Conservation (phyloP, 768 basidiomycete genomes). For the Rhodotorula taiwanensis region DNA sequence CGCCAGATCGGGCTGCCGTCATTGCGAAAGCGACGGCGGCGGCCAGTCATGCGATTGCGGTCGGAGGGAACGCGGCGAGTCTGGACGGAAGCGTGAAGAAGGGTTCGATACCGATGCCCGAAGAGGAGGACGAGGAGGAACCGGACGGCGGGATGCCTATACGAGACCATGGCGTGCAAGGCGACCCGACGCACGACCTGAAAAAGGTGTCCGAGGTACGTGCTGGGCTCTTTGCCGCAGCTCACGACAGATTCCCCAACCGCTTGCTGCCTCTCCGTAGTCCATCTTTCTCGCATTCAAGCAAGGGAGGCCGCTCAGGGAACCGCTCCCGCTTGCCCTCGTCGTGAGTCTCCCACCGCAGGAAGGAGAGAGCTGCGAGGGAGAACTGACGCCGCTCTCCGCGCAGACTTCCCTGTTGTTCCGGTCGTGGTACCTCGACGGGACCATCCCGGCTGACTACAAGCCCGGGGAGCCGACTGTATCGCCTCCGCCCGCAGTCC, state of each 20-base stretch:
- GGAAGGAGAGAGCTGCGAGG: too few relatives aligned
- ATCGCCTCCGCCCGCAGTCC: too few relatives aligned
- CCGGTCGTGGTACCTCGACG: constrained; percentile 29
- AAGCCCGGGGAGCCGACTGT: constrained; percentile 2
- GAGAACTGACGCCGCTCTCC: too few relatives aligned
- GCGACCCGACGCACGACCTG: constrained; percentile 8
- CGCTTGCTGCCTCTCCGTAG: constrained; percentile 8
- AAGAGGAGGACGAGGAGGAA: constrained; percentile 1
- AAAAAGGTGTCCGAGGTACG: constrained; percentile 28
- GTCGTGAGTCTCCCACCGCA: constrained; percentile 2
- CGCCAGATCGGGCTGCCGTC: background rate
- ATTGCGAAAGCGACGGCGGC: background rate
- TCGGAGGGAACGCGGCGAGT: background rate
- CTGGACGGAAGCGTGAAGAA: constrained; percentile 8
- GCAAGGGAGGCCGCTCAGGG: constrained; percentile 18
- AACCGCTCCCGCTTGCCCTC: constrained; percentile 20
- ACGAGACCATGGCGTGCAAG: background rate
- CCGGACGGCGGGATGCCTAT: constrained; percentile 11
- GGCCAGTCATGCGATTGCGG: background rate
- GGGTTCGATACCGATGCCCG: background rate
- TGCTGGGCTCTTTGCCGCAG: too few relatives aligned
- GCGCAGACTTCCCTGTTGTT: constrained; percentile 21
- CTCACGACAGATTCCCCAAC: too few relatives aligned
- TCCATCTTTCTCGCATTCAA: constrained; percentile 34
- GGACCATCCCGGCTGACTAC: constrained; percentile 27